phyloP scores from a whole-genome alignment of 352 stramenopile species.

The Blastocystis sp. region DNA sequence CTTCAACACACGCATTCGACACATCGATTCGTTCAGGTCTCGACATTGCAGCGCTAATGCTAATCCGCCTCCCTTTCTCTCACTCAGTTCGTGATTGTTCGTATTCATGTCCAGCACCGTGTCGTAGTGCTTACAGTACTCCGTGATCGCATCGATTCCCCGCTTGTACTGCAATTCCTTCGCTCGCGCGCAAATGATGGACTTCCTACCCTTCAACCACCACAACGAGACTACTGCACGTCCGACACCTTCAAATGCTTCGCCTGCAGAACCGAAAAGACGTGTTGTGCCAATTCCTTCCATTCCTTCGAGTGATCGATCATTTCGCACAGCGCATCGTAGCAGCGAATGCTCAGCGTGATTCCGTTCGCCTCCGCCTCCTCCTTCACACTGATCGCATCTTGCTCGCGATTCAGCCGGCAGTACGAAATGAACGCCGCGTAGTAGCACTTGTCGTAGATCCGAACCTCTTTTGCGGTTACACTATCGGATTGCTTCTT shows the following conservation, averaged over 20 bases:
- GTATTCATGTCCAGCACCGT: constrained; percentile 23
- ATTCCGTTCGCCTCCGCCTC: not conserved
- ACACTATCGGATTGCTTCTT: not conserved
- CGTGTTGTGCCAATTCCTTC: constrained; percentile 4
- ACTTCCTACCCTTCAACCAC: not conserved
- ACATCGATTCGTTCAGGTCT: not conserved
- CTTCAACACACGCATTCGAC: constrained; percentile 54
- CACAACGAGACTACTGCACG: not conserved
- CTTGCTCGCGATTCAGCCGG: constrained; percentile 17
- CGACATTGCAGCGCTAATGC: constrained; percentile 50
- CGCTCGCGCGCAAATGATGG: constrained; percentile 37
- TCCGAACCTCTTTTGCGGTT: not conserved
- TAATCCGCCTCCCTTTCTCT: not conserved
- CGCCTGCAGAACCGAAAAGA: not conserved
- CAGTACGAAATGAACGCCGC: constrained; percentile 44
- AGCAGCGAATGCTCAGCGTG: not conserved
- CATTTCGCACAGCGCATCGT: constrained; percentile 10
- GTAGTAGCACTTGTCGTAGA: constrained; percentile 26
- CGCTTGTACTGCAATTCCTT: constrained; percentile 23
- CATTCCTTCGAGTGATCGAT: constrained; percentile 14
- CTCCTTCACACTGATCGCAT: not conserved
- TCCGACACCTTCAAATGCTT: constrained; percentile 31
- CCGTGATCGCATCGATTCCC: not conserved
- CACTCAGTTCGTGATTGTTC: not conserved
- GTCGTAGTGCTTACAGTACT: constrained; percentile 51